phyloP scores from a whole-genome alignment of 2,329 filamentous ascomycete genomes.

The Ophiostoma quercus region DNA sequence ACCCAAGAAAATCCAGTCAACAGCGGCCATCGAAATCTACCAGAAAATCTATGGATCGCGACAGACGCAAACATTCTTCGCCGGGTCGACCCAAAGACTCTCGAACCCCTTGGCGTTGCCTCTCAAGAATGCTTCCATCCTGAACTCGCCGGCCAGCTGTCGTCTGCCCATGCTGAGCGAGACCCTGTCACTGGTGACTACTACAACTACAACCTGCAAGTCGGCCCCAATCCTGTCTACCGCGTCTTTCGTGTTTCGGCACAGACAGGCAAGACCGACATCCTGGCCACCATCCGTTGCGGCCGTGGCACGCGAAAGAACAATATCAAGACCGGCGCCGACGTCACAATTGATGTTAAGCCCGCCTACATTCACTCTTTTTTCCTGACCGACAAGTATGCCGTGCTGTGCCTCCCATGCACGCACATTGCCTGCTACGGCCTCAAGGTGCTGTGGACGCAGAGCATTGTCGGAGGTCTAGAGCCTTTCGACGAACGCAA shows the following conservation, averaged over 20 bases:
- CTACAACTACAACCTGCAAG: slow-evolving; percentile 75
- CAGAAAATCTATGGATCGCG: slow-evolving; percentile 48
- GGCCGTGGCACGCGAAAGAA: slow-evolving; percentile 25
- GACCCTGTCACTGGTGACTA: slow-evolving; percentile 69
- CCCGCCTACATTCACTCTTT: slow-evolving; percentile 79
- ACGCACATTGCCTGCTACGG: slow-evolving; percentile 56
- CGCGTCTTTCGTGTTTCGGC: slow-evolving; percentile 63
- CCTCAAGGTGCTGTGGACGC: slow-evolving; percentile 55
- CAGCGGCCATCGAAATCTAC: slow-evolving; percentile 38
- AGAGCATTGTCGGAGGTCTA: slow-evolving; percentile 65
- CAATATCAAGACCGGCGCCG: neutral
- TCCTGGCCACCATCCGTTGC: slow-evolving; percentile 53
- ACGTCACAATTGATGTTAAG: slow-evolving; percentile 26
- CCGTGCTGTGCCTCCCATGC: slow-evolving; percentile 68
- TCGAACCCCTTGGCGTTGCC: slow-evolving; percentile 65
- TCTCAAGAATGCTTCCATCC: slow-evolving; percentile 60
- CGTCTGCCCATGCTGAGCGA: slow-evolving; percentile 64
- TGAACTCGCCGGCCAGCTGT: slow-evolving; percentile 59
- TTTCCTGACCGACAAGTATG: slow-evolving; percentile 64
- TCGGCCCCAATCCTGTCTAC: slow-evolving; percentile 55
- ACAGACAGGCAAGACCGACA: slow-evolving; percentile 57
- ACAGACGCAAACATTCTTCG: slow-evolving; percentile 56
- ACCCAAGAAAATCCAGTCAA: slow-evolving; percentile 12
- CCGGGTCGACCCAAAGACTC: slow-evolving; percentile 61
- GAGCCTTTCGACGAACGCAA: slow-evolving; percentile 53